Base-by-base conservation (phyloP, 2,329 filamentous ascomycete species). In the Phialophora verrucosa region DNA sequence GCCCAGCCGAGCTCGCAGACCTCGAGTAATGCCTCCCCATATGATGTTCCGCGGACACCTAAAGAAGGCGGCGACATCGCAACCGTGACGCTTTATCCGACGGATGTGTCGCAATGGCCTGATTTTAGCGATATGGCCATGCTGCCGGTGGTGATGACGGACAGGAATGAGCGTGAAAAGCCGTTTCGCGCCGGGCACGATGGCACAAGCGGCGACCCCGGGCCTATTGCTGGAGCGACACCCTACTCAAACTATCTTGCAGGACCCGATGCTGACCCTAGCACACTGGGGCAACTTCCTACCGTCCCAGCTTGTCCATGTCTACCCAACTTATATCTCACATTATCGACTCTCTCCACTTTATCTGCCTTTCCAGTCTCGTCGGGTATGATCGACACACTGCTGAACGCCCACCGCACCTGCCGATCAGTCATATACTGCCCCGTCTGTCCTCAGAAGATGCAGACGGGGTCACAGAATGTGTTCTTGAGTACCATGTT, bases 401-500 rank as follows among this genome's bases (percentile, higher is more conserved):
- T 83, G 20, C 78, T 78, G 56, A 78, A 76, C n/a, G 78, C 78
- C 17, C 75, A 80, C 29, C 74, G 75, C 63, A 82, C 79, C 10
- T 79, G 79, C 14, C 75, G 74, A 32, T 70, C 75, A 23, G 79
- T 81, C 14, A 76, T 82, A 29, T 78, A 78, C 67, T 83, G 81
- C 67, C 70, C 74, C 51, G 69, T 75, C 20, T 83, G 81, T 64
- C 80, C 80, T 1, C 75, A 76, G 44, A 75, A 72, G 38, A 81
- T 81, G 63, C 75, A 78, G 38, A 78, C 79, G 1, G 76, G 77
- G 6, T 71, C 80, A 27, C 80, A 82, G 65, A 83, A 83, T 60
- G 76, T 82, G 53, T 82, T 81, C 78, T 76, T 82, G 57, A 76
- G 77, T n/a, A 78, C 77, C 12, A 81, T 80, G 11, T 72, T 82